These are phyloP conservation scores for Ploettnerulaceae sp. DNA, from an alignment of 2,329 filamentous ascomycete species.

Conservation along the genomic window DNA sequence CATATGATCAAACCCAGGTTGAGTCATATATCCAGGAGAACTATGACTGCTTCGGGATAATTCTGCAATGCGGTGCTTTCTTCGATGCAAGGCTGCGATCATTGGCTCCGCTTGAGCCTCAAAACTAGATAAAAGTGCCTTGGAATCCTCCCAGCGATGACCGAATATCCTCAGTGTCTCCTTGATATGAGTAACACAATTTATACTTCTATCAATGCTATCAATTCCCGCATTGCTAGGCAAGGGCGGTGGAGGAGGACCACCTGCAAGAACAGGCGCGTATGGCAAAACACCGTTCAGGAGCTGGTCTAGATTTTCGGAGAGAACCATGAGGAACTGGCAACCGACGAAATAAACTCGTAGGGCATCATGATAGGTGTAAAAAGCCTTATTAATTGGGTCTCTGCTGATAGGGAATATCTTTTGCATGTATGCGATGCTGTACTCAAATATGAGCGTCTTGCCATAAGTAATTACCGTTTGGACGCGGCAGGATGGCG, in stretches of 20 bases:
- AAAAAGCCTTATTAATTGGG: constrained; percentile 57
- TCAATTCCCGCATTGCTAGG: constrained; percentile 40
- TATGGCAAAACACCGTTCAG: constrained; percentile 39
- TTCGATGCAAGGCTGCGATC: constrained; percentile 39
- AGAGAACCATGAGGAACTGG: constrained; percentile 58
- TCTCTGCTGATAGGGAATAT: constrained; percentile 64
- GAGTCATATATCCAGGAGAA: constrained; percentile 20
- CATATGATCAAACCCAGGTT: constrained; percentile 23
- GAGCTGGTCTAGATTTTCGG: constrained; percentile 52
- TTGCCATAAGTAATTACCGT: constrained; percentile 72
- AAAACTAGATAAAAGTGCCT: constrained; percentile 49
- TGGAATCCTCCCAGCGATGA: constrained; percentile 54
- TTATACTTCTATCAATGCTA: constrained; percentile 51
- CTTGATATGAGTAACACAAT: constrained; percentile 49
- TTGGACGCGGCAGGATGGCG: constrained; percentile 70
- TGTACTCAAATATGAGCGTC: constrained; percentile 79
- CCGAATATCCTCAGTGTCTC: constrained; percentile 53
- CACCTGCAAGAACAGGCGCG: constrained; percentile 29
- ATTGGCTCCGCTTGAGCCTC: constrained; percentile 35
- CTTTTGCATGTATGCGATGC: constrained; percentile 73
- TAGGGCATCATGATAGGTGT: constrained; percentile 84
- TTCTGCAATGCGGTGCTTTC: constrained; percentile 33
- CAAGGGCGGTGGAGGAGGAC: constrained; percentile 49
- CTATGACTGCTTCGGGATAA: constrained; percentile 22
- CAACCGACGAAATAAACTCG: constrained; percentile 72